Base-by-base conservation (phyloP, 768 basidiomycete species). In the Amanita fuliginea region DNA sequence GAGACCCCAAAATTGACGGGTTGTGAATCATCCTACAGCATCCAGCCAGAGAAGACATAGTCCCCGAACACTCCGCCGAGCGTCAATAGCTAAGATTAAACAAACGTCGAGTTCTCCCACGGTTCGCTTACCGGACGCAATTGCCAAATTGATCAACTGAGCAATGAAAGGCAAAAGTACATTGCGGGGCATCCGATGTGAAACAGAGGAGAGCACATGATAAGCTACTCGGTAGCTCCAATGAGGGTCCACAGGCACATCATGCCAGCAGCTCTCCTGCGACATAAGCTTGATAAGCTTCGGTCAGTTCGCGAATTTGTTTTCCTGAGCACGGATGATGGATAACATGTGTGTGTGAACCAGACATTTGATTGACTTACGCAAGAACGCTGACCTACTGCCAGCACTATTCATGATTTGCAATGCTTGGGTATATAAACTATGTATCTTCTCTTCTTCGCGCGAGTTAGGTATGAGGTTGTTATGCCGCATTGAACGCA, bases 381-480 rank as follows among this genome's bases (percentile, higher is more conserved):
- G 47, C 39, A 48, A 14, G 28, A 48, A 48, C 8, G 39, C 13
- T 11, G 47, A 48, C 16, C 22, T 14, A 22, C 19, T 22, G 4
- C 47, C 18, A 16, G 14, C 2, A 11, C 10, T 33, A 18, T 28
- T 48, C 47, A 48, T 48, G 26, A 41, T 26, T 32, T 39, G 47
- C 32, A 48, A 32, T 13, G 47, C 47, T 21, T 48, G 47, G 36
- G 22, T 40, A 41, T 40, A 48, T 33, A 48, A 13, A 11, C 4
- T 19, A 6, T 48, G 47, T 36, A 48, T 48, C n/a, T 48, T 26
- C n/a, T 48, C 47, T 41, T 41, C 47, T 14, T 48, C 47, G 26
- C 19, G 19, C 11, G 47, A 19, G 8, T 32, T 47, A 24, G 46
- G 34, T 10, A 32, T 18, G 18, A 30, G 11, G 5, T 36, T 36